Conservation (phyloP, 176 grass and related monocot species). For the Aegilops tauschii region DNA sequence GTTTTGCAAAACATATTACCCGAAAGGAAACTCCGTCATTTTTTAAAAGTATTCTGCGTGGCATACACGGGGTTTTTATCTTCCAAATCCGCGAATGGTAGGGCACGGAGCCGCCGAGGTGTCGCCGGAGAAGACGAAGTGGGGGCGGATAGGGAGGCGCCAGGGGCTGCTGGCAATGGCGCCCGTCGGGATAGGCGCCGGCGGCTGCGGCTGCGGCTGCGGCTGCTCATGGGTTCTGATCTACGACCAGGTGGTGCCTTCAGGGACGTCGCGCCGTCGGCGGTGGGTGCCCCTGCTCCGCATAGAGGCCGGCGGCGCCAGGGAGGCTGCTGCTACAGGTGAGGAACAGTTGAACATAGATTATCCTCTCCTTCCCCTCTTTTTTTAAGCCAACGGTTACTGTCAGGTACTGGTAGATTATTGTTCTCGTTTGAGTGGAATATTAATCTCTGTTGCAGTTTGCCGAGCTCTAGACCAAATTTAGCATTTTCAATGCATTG, state of each 20-base stretch:
- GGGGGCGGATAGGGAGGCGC: neutral
- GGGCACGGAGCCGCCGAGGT: neutral
- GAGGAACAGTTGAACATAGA: constrained; percentile 10
- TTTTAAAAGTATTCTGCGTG: neutral
- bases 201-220: constrained; percentile 28
- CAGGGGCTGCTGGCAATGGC: neutral
- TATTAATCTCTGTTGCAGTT: neutral
- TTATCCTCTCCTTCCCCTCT: neutral
- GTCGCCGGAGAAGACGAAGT: neutral
- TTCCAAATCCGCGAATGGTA: neutral
- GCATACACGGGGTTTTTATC: neutral
- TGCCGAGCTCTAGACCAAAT: neutral
- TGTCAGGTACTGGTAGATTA: neutral
- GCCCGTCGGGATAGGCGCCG: constrained; percentile 11
- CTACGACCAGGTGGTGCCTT: neutral
- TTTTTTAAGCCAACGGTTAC: neutral
- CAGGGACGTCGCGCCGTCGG: neutral
- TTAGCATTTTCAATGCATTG: neutral
- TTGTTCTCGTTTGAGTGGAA: neutral
- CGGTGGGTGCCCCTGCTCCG: neutral
- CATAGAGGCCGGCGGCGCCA: neutral
- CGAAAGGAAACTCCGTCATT: neutral
- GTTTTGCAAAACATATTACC: no score
- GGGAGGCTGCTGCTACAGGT: neutral
- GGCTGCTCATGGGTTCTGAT: neutral